Evolutionary conservation across 306 rosid species (phyloP).

Genomic region (Trichosanthes cucumerina): DNA sequence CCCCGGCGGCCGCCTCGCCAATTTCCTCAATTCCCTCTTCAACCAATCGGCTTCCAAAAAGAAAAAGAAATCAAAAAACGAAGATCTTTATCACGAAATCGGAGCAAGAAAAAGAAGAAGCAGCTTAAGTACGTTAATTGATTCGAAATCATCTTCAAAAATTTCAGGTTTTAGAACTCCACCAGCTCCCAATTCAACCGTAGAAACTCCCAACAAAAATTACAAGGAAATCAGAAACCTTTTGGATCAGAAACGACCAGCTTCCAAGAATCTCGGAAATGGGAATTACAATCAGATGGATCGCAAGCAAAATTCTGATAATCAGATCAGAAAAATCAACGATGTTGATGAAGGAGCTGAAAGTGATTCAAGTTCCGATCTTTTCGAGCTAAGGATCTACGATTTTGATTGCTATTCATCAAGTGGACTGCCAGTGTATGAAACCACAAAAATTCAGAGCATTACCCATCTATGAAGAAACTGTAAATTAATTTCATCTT

Average conservation of each 20-base stretch:
- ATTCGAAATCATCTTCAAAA: constrained; percentile 33
- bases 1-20: constrained; percentile 88
- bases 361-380: constrained; percentile 95
- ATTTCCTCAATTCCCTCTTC: constrained; percentile 89
- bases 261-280: not conserved
- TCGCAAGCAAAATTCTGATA: not conserved
- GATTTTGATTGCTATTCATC: constrained; percentile 53
- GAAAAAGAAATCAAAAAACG: constrained; percentile 64
- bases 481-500: not conserved
- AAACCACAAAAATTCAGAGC: constrained; percentile 82
- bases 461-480: constrained; percentile 15
- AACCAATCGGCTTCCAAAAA: constrained; percentile 61
- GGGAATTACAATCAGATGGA: not conserved
- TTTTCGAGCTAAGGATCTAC: constrained; percentile 79
- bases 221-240: constrained; percentile 40
- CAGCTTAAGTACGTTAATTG: not conserved
- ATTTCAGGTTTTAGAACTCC: constrained; percentile 70
- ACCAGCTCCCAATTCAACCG: constrained; percentile 27
- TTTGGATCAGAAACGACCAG: constrained; percentile 9
- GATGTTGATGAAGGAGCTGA: constrained; percentile 51
- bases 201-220: constrained; percentile 58
- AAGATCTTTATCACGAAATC: not conserved
- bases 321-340: constrained; percentile 5
- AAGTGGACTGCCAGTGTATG: constrained; percentile 75
- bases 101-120: constrained; percentile 16